These are phyloP conservation scores for Karstenula rhodostoma DNA, from an alignment of 2,329 filamentous ascomycete species.

Conservation along the genomic window DNA sequence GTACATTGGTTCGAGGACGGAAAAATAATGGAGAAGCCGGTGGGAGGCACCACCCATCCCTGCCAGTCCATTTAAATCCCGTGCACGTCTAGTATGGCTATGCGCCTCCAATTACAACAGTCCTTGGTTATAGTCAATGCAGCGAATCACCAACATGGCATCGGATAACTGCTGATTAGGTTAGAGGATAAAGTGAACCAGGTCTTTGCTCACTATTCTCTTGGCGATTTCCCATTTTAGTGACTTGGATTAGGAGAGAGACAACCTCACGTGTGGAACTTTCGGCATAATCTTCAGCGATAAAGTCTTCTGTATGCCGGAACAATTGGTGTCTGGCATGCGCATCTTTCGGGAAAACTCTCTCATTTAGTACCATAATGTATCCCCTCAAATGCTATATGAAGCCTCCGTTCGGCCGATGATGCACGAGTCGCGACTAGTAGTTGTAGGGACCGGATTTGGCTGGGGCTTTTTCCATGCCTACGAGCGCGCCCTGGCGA, in stretches of 20 bases:
- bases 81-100: neutral
- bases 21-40: conserved; percentile 7
- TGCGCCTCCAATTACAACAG: neutral
- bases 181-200: too few relatives aligned
- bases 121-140: neutral
- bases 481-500: too few relatives aligned
- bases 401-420: neutral
- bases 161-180: too few relatives aligned
- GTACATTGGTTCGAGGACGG: neutral
- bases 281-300: neutral
- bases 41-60: neutral
- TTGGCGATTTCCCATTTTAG: neutral
- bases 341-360: neutral
- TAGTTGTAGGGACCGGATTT: too few relatives aligned
- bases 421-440: too few relatives aligned
- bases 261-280: neutral
- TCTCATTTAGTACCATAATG: neutral
- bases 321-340: neutral
- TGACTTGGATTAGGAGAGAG: neutral
- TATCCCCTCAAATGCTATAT: neutral
- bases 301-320: neutral
- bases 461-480: too few relatives aligned
- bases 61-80: neutral
- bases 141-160: too few relatives aligned
- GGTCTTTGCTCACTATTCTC: neutral